A percentile compares a stretch with the other conserved stretches of the same genome.
Conservation (phyloP, 306 rosid species). For the Lablab purpureus region DNA sequence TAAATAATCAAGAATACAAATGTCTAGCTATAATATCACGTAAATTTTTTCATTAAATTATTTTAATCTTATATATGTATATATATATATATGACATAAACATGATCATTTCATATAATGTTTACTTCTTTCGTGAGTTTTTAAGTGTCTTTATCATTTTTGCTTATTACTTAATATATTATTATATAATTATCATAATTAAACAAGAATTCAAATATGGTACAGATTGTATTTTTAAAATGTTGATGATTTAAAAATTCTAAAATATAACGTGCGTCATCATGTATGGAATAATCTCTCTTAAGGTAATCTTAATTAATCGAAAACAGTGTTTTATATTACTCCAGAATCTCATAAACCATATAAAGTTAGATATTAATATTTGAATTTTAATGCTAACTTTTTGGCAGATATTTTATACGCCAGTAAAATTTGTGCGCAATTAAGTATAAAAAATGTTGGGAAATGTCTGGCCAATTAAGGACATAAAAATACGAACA, state of each 20-base stretch:
- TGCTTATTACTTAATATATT: too few relatives aligned
- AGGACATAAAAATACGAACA: neutral
- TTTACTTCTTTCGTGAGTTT: too few relatives aligned
- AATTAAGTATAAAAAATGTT: neutral
- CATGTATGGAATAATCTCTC: neutral
- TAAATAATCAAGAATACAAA: neutral
- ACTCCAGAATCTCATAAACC: neutral
- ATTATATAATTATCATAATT: too few relatives aligned
- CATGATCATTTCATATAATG: too few relatives aligned
- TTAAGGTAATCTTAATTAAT: neutral
- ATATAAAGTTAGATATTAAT: conserved; percentile 10
- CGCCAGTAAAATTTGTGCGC: neutral
- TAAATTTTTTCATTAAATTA: too few relatives aligned
- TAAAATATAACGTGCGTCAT: neutral
- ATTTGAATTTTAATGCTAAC: neutral
- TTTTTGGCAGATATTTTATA: neutral
- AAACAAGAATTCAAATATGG: too few relatives aligned
- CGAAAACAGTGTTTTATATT: neutral
- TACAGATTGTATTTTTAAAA: too few relatives aligned
- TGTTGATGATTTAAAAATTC: neutral
- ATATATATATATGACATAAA: too few relatives aligned
- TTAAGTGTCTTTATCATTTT: too few relatives aligned
- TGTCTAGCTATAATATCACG: too few relatives aligned
- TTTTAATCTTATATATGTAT: too few relatives aligned
- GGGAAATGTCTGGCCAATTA: neutral